Percentiles rank a stretch among this genome's conserved stretches.
Conservation (phyloP, 2,329 filamentous ascomycete species). For the Cryphonectria parasitica region DNA sequence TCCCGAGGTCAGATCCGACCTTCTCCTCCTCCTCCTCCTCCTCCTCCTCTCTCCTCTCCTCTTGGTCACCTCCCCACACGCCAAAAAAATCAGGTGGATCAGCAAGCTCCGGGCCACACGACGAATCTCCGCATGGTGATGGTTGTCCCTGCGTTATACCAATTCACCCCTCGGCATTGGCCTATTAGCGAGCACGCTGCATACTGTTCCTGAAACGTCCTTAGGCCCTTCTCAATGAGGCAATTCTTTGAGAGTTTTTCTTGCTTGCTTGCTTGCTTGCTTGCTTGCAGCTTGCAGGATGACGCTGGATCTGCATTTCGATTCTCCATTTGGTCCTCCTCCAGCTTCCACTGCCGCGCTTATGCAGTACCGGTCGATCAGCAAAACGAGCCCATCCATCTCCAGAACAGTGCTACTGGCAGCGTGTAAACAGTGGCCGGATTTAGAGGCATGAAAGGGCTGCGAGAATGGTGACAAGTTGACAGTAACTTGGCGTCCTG, state of each 20-base stretch:
- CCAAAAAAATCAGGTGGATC: not conserved
- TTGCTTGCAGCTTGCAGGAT: no score
- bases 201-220: slow-evolving; percentile 1
- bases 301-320: not conserved
- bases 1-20: not conserved
- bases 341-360: not conserved
- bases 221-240: not conserved
- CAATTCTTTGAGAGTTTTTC: not conserved
- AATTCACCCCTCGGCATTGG: not conserved
- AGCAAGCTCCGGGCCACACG: not conserved
- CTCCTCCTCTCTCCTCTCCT: not conserved
- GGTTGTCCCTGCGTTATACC: not conserved
- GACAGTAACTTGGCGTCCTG: not conserved
- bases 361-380: not conserved
- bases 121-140: not conserved
- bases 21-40: not conserved
- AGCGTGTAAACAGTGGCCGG: not conserved
- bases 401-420: not conserved
- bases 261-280: not conserved
- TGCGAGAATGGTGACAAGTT: not conserved
- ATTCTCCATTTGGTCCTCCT: not conserved
- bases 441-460: not conserved
- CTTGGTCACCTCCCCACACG: not conserved
- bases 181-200: not conserved
- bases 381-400: not conserved